Evolutionary conservation across 257 asterid genomes (phyloP).

Genomic region (Fraxinus pennsylvanica): DNA sequence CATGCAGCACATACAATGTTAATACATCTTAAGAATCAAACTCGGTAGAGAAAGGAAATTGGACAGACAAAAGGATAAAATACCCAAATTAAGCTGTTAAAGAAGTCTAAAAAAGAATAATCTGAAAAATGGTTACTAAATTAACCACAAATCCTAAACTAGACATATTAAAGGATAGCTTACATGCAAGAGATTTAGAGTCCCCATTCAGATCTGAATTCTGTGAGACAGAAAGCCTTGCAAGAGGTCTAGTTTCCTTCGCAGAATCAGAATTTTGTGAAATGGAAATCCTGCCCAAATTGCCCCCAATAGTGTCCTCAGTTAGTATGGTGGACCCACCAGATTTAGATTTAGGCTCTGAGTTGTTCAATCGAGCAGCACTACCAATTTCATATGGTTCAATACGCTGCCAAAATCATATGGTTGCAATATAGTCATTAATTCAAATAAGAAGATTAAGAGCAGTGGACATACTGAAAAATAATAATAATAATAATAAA

Average conservation of each 20-base stretch:
- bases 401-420: slow-evolving; percentile 62
- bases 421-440: slow-evolving; percentile 31
- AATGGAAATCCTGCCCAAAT: slow-evolving; percentile 73
- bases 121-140: slow-evolving; percentile 15
- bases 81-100: slow-evolving; percentile 20
- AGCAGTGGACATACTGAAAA: slow-evolving; percentile 19
- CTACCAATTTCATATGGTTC: slow-evolving; percentile 82
- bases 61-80: neutral
- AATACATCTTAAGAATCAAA: slow-evolving; percentile 22
- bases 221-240: slow-evolving; percentile 68
- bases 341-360: slow-evolving; percentile 62
- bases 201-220: slow-evolving; percentile 71
- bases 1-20: slow-evolving; percentile 36
- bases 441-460: slow-evolving; percentile 24
- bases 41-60: slow-evolving; percentile 9
- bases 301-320: slow-evolving; percentile 60
- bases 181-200: slow-evolving; percentile 69
- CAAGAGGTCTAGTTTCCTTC: slow-evolving; percentile 70
- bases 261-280: slow-evolving; percentile 70
- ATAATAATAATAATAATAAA: no score
- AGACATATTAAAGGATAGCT: slow-evolving; percentile 25
- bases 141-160: slow-evolving; percentile 11
- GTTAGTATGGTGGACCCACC: slow-evolving; percentile 54
- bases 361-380: slow-evolving; percentile 52
- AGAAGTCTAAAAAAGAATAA: neutral